Evolutionary conservation across 2,329 filamentous ascomycete genomes (phyloP).

Genomic region (Pezicula rhizophila): DNA sequence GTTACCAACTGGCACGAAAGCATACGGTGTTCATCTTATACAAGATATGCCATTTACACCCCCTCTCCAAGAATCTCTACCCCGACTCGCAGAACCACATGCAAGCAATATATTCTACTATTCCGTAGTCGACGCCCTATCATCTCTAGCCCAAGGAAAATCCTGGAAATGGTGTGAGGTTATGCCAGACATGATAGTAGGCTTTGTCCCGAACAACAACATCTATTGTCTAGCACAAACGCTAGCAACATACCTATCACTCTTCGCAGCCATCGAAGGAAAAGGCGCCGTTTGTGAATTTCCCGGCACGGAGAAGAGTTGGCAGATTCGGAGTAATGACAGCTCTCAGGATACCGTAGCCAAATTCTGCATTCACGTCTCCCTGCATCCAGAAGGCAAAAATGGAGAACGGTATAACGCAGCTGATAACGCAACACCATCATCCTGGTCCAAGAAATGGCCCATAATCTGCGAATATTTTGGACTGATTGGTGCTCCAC

Average conservation of each 20-base stretch:
- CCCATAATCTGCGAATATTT: slow-evolving; percentile 40
- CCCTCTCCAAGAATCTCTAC: slow-evolving; percentile 33
- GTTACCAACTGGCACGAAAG: slow-evolving; percentile 36
- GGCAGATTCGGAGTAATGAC: slow-evolving; percentile 28
- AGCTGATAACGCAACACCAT: slow-evolving; percentile 31
- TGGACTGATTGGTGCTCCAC: slow-evolving; percentile 34
- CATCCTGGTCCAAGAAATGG: slow-evolving; percentile 38
- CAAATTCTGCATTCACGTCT: slow-evolving; percentile 35
- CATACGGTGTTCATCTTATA: slow-evolving; percentile 27
- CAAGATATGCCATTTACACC: slow-evolving; percentile 21
- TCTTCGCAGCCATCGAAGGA: slow-evolving; percentile 32
- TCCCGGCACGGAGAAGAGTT: slow-evolving; percentile 31
- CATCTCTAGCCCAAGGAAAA: slow-evolving; percentile 29
- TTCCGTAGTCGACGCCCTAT: slow-evolving; percentile 35
- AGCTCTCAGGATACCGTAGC: slow-evolving; percentile 31
- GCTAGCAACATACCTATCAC: slow-evolving; percentile 31
- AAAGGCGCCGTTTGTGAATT: slow-evolving; percentile 29
- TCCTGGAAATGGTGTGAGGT: slow-evolving; percentile 38
- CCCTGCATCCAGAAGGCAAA: slow-evolving; percentile 33
- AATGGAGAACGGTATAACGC: slow-evolving; percentile 35
- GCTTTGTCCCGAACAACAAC: slow-evolving; percentile 38
- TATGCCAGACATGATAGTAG: slow-evolving; percentile 37
- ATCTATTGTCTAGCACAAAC: slow-evolving; percentile 36
- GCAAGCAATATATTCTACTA: slow-evolving; percentile 41
- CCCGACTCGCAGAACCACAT: slow-evolving; percentile 35